A percentile compares a stretch with the other conserved stretches of the same genome.
These are phyloP conservation scores for Roridomyces roridus DNA, from an alignment of 768 basidiomycete genomes.

Conservation along the genomic window DNA sequence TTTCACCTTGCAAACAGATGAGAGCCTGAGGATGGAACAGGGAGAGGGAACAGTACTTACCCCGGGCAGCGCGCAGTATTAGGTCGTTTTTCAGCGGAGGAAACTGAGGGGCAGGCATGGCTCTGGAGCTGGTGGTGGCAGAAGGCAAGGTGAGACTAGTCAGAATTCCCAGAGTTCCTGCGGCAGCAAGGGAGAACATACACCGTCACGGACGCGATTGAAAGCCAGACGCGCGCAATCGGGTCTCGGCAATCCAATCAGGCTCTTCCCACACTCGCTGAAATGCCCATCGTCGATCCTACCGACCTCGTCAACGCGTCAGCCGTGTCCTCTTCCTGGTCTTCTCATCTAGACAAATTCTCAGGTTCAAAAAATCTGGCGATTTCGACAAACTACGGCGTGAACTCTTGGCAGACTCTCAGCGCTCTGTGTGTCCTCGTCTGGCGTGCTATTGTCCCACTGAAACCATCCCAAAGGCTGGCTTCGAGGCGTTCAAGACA, in stretches of 20 bases:
- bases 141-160: conserved; percentile 15
- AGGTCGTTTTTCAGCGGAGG: conserved; percentile 88
- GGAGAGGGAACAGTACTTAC: conserved; percentile 43
- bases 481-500: conserved; percentile 55
- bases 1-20: conserved; percentile 61
- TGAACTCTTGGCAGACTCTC: conserved; percentile 67
- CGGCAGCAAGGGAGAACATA: conserved; percentile 5
- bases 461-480: conserved; percentile 46
- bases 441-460: conserved; percentile 7
- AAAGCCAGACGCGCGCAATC: not conserved
- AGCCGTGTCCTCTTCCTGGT: conserved; percentile 18
- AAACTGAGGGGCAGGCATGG: conserved; percentile 52
- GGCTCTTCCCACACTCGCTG: not conserved
- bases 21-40: not conserved
- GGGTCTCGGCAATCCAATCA: not conserved
- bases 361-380: conserved; percentile 80
- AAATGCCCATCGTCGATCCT: conserved; percentile 62
- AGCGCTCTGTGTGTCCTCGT: conserved; percentile 53
- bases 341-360: not conserved
- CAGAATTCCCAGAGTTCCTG: conserved; percentile 15
- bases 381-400: conserved; percentile 77
- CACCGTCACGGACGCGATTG: conserved; percentile 8
- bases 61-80: conserved; percentile 85
- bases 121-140: conserved; percentile 17
- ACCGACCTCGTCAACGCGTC: conserved; percentile 71